A percentile compares a stretch with the other conserved stretches of the same genome.
Evolutionary conservation across 1,284 basidiomycete genomes (phyloP).

Genomic region (Quambalaria eucalypti): DNA sequence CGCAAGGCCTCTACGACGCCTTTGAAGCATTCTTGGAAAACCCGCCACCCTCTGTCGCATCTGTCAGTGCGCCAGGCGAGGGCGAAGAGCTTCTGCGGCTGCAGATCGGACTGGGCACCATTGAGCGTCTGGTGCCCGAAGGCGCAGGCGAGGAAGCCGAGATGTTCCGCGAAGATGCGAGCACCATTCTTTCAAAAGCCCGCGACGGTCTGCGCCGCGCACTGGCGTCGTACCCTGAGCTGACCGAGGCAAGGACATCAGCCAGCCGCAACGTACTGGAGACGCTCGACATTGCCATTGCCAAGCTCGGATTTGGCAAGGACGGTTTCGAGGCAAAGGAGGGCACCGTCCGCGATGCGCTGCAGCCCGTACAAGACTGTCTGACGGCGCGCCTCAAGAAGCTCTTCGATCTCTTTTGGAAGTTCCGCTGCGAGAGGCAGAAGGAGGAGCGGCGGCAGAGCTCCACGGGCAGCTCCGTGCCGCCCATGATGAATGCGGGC

Average conservation of each 20-base stretch:
- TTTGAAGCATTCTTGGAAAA: conserved; percentile 32
- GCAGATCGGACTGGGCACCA: conserved; percentile 32
- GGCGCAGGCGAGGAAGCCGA: conserved; percentile 20
- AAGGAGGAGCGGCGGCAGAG: not conserved
- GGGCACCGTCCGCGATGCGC: conserved; percentile 3
- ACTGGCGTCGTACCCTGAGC: not conserved
- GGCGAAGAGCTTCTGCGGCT: conserved; percentile 36
- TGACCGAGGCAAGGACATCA: not conserved
- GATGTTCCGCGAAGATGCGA: conserved; percentile 28
- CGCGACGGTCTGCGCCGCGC: conserved; percentile 13
- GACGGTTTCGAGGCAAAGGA: not conserved
- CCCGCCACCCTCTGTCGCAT: not conserved
- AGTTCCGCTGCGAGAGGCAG: not conserved
- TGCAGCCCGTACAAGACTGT: conserved; percentile 2
- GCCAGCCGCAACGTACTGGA: not conserved
- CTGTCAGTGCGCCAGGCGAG: conserved; percentile 14
- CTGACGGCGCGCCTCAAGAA: conserved; percentile 4
- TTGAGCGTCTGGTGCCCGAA: conserved; percentile 16
- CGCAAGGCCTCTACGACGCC: conserved; percentile 16
- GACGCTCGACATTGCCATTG: not conserved
- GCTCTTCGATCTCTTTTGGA: conserved; percentile 9
- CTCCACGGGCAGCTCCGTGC: not conserved
- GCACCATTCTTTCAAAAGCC: conserved; percentile 24
- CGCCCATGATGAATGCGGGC: not conserved
- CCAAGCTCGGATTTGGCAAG: not conserved